These are phyloP conservation scores for Backusella liffmaniae DNA, from an alignment of 192 early-diverging fungal species.

Conservation along the genomic window DNA sequence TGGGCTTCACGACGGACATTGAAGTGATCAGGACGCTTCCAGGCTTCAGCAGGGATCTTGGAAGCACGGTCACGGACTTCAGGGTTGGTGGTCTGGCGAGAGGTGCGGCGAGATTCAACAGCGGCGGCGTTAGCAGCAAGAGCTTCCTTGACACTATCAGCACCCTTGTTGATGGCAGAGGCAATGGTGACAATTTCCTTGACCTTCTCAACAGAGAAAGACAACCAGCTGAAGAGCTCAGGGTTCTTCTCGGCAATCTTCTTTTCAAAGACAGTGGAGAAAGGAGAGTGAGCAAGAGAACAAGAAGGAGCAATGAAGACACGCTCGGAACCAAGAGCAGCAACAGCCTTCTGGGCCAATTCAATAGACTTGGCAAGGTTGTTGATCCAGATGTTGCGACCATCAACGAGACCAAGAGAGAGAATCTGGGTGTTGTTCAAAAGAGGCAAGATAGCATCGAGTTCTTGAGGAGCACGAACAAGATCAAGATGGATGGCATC, in stretches of 20 bases:
- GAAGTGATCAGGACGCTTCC: slow-evolving; percentile 76
- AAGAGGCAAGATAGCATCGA: slow-evolving; percentile 66
- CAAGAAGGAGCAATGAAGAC: slow-evolving; percentile 89
- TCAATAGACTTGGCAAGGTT: slow-evolving; percentile 75
- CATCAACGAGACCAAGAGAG: slow-evolving; percentile 95
- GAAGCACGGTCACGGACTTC: slow-evolving; percentile 75
- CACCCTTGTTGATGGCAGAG: slow-evolving; percentile 49
- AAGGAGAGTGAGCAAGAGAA: slow-evolving; percentile 90
- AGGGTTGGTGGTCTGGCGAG: slow-evolving; percentile 80
- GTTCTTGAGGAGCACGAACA: slow-evolving; percentile 77
- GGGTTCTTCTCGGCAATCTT: slow-evolving; percentile 68
- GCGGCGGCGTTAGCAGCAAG: slow-evolving; percentile 72
- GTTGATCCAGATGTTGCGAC: slow-evolving; percentile 98
- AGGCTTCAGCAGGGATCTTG: slow-evolving; percentile 65
- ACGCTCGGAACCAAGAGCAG: slow-evolving; percentile 64
- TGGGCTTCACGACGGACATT: slow-evolving; percentile 69
- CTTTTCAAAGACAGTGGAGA: slow-evolving; percentile 76
- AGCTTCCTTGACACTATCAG: slow-evolving; percentile 60
- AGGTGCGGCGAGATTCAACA: slow-evolving; percentile 67
- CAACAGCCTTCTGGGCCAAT: slow-evolving; percentile 64
- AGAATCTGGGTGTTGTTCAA: slow-evolving; percentile 64
- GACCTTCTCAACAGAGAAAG: slow-evolving; percentile 93
- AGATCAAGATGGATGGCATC: slow-evolving; percentile 91
- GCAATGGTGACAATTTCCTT: slow-evolving; percentile 76
- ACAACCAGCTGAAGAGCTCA: slow-evolving; percentile 88